phyloP scores from a whole-genome alignment of 1,139 yeast genomes.

The Geotrichum siamense region DNA sequence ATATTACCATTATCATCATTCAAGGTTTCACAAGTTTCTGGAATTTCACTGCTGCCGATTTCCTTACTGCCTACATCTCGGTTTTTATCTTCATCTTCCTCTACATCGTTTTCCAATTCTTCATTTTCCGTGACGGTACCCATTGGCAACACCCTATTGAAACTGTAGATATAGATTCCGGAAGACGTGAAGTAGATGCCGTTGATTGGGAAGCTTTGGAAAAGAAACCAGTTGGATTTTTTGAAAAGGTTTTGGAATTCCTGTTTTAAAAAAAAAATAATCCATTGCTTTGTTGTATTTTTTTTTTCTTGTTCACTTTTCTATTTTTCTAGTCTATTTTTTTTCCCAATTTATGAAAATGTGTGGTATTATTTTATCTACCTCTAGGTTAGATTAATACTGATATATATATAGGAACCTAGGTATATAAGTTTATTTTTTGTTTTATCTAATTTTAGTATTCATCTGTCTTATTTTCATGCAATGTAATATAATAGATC shows the following conservation, averaged over 20 bases:
- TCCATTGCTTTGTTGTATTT: too few relatives aligned
- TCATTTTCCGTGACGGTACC: conserved; percentile 16
- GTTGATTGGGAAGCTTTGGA: conserved; percentile 31
- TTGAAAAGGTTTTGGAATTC: conserved; percentile 14
- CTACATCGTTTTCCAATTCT: conserved; percentile 48
- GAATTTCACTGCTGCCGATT: conserved; percentile 53
- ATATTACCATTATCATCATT: conserved; percentile 47
- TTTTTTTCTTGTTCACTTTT: too few relatives aligned
- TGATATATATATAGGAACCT: too few relatives aligned
- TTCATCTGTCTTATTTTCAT: too few relatives aligned
- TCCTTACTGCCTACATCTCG: conserved; percentile 64
- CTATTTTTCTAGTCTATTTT: too few relatives aligned
- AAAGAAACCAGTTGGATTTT: conserved; percentile 1
- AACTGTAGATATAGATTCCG: conserved; percentile 67
- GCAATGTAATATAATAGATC: too few relatives aligned
- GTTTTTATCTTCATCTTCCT: conserved; percentile 48
- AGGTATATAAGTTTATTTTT: too few relatives aligned
- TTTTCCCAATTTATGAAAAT: too few relatives aligned
- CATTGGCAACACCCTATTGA: conserved; percentile 41
- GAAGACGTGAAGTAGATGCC: conserved; percentile 53
- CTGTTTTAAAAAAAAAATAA: conserved; percentile 7
- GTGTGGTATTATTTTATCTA: too few relatives aligned
- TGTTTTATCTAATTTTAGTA: too few relatives aligned
- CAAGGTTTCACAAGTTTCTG: conserved; percentile 65
- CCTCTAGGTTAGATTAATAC: not conserved